A percentile compares a stretch with the other conserved stretches of the same genome.
Evolutionary conservation across 2,329 filamentous ascomycete species (phyloP).

Genomic region (Botrytis medusae): DNA sequence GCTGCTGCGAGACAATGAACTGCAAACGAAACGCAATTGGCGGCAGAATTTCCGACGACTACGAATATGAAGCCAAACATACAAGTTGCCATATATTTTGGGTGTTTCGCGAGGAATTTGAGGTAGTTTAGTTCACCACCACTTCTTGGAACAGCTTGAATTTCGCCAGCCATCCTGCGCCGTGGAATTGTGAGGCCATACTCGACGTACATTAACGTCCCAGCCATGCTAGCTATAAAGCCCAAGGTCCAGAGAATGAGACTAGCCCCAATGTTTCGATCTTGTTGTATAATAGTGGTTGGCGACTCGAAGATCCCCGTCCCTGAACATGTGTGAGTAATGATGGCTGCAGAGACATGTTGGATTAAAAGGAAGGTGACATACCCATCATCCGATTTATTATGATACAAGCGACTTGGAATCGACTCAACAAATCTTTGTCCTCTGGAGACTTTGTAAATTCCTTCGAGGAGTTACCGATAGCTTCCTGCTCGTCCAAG

Average conservation of each 20-base stretch:
- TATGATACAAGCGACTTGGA: slow-evolving; percentile 17
- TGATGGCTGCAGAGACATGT: not conserved
- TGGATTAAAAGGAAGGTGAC: not conserved
- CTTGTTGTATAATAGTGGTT: slow-evolving; percentile 48
- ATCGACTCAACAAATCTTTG: slow-evolving; percentile 16
- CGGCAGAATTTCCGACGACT: slow-evolving; percentile 51
- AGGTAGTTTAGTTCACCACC: slow-evolving; percentile 51
- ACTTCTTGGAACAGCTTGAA: slow-evolving; percentile 46
- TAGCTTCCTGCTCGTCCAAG: not conserved
- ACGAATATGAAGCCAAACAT: slow-evolving; percentile 42
- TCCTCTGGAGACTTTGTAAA: slow-evolving; percentile 1
- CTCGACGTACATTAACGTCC: slow-evolving; percentile 43
- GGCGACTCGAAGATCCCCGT: slow-evolving; percentile 46
- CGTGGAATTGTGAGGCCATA: slow-evolving; percentile 50
- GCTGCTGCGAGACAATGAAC: slow-evolving; percentile 47
- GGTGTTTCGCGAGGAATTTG: not conserved
- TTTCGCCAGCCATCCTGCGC: slow-evolving; percentile 43
- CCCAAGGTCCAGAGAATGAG: slow-evolving; percentile 56
- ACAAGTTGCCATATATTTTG: slow-evolving; percentile 36
- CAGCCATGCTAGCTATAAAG: slow-evolving; percentile 35
- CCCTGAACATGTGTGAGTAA: slow-evolving; percentile 23
- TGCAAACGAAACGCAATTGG: slow-evolving; percentile 53
- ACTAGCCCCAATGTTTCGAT: slow-evolving; percentile 54
- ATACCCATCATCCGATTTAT: slow-evolving; percentile 22
- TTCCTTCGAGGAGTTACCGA: slow-evolving; percentile 3